Evolutionary conservation across 331 rosid species (phyloP).

Genomic region (Quercus tomentella): DNA sequence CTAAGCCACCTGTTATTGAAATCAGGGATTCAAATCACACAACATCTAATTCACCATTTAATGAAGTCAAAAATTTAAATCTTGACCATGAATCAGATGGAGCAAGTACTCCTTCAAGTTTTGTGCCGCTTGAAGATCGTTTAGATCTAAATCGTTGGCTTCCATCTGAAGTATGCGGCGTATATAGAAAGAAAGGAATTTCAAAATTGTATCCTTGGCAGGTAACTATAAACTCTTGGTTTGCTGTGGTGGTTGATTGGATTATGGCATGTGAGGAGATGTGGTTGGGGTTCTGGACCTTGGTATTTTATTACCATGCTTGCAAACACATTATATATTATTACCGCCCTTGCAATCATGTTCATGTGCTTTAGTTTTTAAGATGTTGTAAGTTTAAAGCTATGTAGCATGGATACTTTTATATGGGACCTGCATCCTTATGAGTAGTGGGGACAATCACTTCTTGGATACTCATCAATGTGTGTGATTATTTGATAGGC

Average conservation of each 20-base stretch:
- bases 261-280: background rate
- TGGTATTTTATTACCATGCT: too few relatives aligned
- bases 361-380: background rate
- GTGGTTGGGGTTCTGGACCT: too few relatives aligned
- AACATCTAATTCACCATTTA: conserved; percentile 2
- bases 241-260: background rate
- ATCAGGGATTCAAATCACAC: background rate
- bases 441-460: background rate
- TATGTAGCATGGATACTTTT: background rate
- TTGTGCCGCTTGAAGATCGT: conserved; percentile 36
- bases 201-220: conserved; percentile 86
- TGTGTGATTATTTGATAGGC: background rate
- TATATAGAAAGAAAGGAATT: conserved; percentile 79
- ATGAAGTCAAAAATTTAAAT: conserved; percentile 23
- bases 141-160: conserved; percentile 73
- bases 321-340: too few relatives aligned
- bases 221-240: conserved; percentile 38
- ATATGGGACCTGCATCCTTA: background rate
- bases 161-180: conserved; percentile 77
- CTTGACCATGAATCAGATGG: conserved; percentile 38
- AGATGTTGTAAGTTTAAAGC: background rate
- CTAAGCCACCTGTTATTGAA: conserved; percentile 30
- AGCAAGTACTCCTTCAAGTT: conserved; percentile 69
- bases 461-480: background rate
- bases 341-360: too few relatives aligned